Evolutionary conservation across 2,329 filamentous ascomycete genomes (phyloP).

Genomic region (Colletotrichum sublineola): DNA sequence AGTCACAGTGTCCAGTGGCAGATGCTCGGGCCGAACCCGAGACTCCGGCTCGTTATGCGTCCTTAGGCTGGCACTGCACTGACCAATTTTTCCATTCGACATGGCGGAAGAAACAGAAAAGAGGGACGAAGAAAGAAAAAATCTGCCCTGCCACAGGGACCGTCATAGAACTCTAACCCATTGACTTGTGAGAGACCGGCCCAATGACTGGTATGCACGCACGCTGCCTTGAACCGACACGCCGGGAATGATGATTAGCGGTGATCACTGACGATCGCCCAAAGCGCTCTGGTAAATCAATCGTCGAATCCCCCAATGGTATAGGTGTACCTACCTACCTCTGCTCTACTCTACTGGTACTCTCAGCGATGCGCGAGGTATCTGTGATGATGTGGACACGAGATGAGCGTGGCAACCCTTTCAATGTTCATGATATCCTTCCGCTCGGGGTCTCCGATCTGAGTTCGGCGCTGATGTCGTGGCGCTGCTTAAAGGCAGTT

Average conservation of each 20-base stretch:
- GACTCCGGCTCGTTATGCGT: constrained; percentile 31
- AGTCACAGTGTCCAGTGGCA: background rate
- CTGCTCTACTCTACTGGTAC: too few relatives aligned
- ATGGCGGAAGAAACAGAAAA: background rate
- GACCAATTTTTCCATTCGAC: constrained; percentile 1
- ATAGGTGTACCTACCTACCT: too few relatives aligned
- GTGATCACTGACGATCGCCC: constrained; percentile 20
- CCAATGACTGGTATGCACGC: constrained; percentile 24
- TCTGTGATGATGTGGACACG: constrained; percentile 3
- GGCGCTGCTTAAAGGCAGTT: background rate
- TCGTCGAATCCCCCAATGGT: constrained; percentile 11
- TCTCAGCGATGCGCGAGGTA: background rate
- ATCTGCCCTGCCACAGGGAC: constrained; percentile 9
- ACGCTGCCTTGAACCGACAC: constrained; percentile 24
- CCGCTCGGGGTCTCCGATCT: background rate
- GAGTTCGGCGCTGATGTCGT: background rate
- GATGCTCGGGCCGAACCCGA: constrained; percentile 13
- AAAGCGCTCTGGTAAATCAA: constrained; percentile 20
- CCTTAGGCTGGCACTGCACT: constrained; percentile 21
- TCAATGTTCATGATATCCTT: background rate
- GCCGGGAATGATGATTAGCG: constrained; percentile 30
- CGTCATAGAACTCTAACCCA: background rate
- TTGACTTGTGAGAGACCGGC: constrained; percentile 12
- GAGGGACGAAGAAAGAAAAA: background rate
- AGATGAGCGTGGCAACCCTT: background rate